Conservation (phyloP, 202 grass and related monocot genomes). For the Alloteropsis angusta region DNA sequence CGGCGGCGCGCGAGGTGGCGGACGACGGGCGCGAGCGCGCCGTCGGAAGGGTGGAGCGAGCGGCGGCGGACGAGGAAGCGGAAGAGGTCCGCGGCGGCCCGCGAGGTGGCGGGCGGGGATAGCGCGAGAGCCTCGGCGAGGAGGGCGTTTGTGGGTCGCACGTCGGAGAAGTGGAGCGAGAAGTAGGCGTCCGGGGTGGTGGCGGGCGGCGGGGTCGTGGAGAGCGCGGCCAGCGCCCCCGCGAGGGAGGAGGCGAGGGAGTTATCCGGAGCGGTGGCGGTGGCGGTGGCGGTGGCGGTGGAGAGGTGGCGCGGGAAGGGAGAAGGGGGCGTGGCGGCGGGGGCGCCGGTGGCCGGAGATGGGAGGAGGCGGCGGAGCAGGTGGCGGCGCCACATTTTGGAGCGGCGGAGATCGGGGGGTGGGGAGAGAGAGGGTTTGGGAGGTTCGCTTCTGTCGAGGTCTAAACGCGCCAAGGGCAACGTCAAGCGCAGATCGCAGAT, state of each 20-base stretch:
- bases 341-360: slow-evolving; percentile 12
- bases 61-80: slow-evolving; percentile 64
- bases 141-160: slow-evolving; percentile 56
- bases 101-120: slow-evolving; percentile 47
- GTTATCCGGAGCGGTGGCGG: neutral
- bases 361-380: slow-evolving; percentile 47
- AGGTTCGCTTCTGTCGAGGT: neutral
- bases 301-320: slow-evolving; percentile 27
- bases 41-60: slow-evolving; percentile 66
- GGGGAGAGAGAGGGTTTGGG: slow-evolving; percentile 14
- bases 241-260: slow-evolving; percentile 52
- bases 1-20: slow-evolving; percentile 67
- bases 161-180: slow-evolving; percentile 78
- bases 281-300: neutral
- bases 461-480: neutral
- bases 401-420: slow-evolving; percentile 24
- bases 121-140: slow-evolving; percentile 55
- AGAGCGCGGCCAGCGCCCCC: slow-evolving; percentile 39
- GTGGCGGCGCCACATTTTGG: slow-evolving; percentile 64
- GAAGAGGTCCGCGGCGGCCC: slow-evolving; percentile 63
- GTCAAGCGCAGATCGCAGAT: slow-evolving; percentile 3
- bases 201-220: slow-evolving; percentile 27
- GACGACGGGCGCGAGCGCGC: slow-evolving; percentile 50
- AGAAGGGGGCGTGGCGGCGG: neutral
- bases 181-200: slow-evolving; percentile 50